Conservation (phyloP, 345 rosid species). For the Camelina hispida region DNA sequence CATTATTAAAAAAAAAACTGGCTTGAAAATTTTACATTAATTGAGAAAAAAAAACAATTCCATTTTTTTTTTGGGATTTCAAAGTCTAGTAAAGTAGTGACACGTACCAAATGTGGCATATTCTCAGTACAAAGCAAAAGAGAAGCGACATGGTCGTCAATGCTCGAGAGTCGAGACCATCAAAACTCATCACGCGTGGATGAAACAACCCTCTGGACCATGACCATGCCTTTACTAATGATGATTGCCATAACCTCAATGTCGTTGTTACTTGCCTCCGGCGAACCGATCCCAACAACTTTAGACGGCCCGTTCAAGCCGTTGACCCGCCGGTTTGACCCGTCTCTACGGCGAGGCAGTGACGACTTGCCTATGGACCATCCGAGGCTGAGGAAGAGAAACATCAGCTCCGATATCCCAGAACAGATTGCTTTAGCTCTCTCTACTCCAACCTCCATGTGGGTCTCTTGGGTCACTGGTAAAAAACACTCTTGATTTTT, state of each 20-base stretch:
- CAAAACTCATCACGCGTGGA: background rate
- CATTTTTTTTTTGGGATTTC: too few species aligned
- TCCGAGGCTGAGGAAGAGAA: slow-evolving; percentile 67
- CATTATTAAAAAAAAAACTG: too few species aligned
- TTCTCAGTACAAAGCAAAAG: background rate
- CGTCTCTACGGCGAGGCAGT: slow-evolving; percentile 78
- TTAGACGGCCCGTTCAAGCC: slow-evolving; percentile 80
- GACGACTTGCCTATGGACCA: slow-evolving; percentile 76
- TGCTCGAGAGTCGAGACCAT: background rate
- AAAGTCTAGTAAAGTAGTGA: background rate
- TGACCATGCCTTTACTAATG: background rate
- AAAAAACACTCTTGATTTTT: too few species aligned
- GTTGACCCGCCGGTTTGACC: slow-evolving; percentile 64
- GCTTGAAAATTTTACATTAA: too few species aligned
- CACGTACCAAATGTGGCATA: background rate
- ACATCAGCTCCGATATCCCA: slow-evolving; percentile 57
- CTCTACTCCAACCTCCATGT: slow-evolving; percentile 75
- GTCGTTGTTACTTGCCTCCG: slow-evolving; percentile 5
- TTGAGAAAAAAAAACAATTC: too few species aligned
- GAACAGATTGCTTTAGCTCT: slow-evolving; percentile 79
- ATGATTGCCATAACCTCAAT: background rate
- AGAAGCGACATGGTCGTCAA: too few species aligned
- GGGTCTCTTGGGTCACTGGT: slow-evolving; percentile 97
- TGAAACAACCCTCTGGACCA: background rate
- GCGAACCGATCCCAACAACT: slow-evolving; percentile 63